Evolutionary conservation across 2,329 filamentous ascomycete genomes (phyloP), one percentile per base, ranked within the genome.

Genomic region (Ophiostoma perfectum): DNA sequence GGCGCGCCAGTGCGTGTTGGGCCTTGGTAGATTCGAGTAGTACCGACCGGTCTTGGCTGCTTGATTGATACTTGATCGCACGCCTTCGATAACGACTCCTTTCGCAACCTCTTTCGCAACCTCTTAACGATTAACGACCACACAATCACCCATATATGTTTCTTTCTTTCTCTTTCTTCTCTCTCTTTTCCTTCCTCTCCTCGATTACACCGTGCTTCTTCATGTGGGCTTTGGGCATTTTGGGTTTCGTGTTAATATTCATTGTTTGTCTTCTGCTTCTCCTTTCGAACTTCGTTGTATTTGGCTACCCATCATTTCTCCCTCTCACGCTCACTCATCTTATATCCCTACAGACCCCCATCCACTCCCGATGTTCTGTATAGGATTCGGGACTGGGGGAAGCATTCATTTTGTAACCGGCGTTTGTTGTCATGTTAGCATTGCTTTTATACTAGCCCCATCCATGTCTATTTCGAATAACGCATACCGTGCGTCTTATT

Each of bases 1-100:
- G 83, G 84, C 45, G 79, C 85, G 39, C 82, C 86, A 8, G 86
- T 89, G 39, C 80, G 82, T 66, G 86, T 89, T 69, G 87, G 87
- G n/a, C 84, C 83, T 14, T 88, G 83, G 83, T 88, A 84, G 27
- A 44, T 27, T 27, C 42, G 42, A 44, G 5, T 27, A 2, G 27
- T 27, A 27, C 27, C 27, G 27, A 27, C 27, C 27, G 27, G 27
- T 27, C 27, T 27, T 27, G 27, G 27, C 27, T 27, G 27, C 27
- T 27, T 27, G 27, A 27, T 27, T 27, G 27, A 27, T 27, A 2
- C 27, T 27, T 27, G 27, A 27, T 27, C 27, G 27, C 27, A 27
- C 27, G 27, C 27, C 27, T 27, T 27, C 27, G 27, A 27, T 27
- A 27, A 27, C 27, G 27, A 27, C 27, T 27, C 27, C 27, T 27